Evolutionary conservation across 2,329 filamentous ascomycete species (phyloP).

Genomic region (Drechslerella stenobrocha): DNA sequence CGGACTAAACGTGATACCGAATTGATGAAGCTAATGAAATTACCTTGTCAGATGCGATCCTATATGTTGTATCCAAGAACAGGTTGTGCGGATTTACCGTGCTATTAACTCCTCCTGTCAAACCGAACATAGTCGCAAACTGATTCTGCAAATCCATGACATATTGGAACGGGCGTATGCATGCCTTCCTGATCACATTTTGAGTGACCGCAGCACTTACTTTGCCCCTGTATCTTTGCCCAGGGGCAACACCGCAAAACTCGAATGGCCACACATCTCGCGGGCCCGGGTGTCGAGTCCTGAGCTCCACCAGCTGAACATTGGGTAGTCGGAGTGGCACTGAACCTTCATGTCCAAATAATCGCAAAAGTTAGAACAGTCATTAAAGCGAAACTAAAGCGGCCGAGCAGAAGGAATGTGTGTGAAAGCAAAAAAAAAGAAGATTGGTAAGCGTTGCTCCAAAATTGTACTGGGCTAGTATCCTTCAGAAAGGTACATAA

Average conservation of each 20-base stretch:
- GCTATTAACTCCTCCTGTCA: neutral
- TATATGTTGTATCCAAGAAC: neutral
- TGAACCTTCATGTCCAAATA: neutral
- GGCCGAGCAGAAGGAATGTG: too few relatives aligned
- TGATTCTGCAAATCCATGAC: neutral
- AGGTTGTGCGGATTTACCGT: slow-evolving; percentile 8
- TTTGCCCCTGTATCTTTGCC: slow-evolving; percentile 14
- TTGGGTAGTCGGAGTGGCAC: neutral
- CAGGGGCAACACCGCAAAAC: slow-evolving; percentile 12
- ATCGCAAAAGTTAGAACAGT: too few relatives aligned
- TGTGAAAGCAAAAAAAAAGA: too few relatives aligned
- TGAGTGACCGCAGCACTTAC: neutral
- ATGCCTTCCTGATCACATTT: slow-evolving; percentile 14
- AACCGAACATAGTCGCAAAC: neutral
- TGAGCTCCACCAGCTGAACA: slow-evolving; percentile 4
- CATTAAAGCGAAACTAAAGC: too few relatives aligned
- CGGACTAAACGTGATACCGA: slow-evolving; percentile 11
- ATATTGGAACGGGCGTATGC: slow-evolving; percentile 2
- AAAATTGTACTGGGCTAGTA: too few relatives aligned
- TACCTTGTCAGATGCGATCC: neutral
- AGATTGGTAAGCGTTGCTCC: too few relatives aligned
- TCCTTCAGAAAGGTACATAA: neutral
- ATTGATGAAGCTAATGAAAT: slow-evolving; percentile 26
- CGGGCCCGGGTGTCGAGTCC: neutral
- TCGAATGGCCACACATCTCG: slow-evolving; percentile 2